Percentiles rank a stretch among this genome's conserved stretches.
Conservation (phyloP, 192 early-diverging fungal species). For the Blastocladiella britannica region DNA sequence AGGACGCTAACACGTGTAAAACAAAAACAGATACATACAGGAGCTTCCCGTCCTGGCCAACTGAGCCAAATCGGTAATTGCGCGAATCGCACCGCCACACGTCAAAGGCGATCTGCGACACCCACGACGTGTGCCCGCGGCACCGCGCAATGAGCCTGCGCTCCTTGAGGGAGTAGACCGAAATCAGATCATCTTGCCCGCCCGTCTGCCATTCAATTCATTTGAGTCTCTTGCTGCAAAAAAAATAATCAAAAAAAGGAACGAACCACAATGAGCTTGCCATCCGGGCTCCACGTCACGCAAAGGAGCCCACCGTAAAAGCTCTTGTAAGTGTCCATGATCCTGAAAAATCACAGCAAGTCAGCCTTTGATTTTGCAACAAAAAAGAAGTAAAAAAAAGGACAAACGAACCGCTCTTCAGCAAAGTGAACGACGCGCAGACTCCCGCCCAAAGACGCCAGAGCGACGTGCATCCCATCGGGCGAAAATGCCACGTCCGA, state of each 20-base stretch:
- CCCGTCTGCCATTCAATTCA: background rate
- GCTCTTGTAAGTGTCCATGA: conserved; percentile 51
- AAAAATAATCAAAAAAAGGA: background rate
- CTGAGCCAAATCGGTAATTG: background rate
- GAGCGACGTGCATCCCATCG: conserved; percentile 56
- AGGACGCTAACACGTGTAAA: too few relatives aligned
- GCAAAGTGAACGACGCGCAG: conserved; percentile 57
- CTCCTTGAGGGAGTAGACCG: background rate
- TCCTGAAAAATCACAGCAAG: conserved; percentile 7
- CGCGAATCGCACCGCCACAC: background rate
- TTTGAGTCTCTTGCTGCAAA: background rate
- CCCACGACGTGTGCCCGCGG: background rate
- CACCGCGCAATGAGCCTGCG: background rate
- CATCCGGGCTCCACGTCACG: conserved; percentile 78
- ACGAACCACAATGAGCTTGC: conserved; percentile 43
- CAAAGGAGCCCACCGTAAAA: conserved; percentile 80
- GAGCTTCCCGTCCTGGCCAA: background rate
- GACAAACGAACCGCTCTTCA: conserved; percentile 23
- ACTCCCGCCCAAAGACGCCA: conserved; percentile 54
- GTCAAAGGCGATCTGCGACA: background rate
- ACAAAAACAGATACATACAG: too few relatives aligned
- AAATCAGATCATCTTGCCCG: background rate
- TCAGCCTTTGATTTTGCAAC: background rate
- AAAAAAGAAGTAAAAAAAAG: conserved; percentile 1
- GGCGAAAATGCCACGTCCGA: conserved; percentile 42